Evolutionary conservation across 2,329 filamentous ascomycete species (phyloP), one percentile per base, ranked within the genome.

Genomic region (Fusarium kyushuense): DNA sequence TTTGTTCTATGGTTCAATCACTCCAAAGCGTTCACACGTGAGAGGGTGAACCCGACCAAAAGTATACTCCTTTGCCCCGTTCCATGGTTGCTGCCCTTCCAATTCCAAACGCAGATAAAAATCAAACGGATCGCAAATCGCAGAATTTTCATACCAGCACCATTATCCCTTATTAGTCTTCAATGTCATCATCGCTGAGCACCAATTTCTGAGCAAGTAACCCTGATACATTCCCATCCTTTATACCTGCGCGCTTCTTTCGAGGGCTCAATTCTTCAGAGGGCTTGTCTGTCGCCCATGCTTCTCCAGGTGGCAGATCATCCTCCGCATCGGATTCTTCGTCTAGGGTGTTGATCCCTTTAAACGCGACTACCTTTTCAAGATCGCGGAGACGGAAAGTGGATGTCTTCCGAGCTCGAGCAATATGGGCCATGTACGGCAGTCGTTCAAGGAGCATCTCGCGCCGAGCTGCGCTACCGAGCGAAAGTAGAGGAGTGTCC

Each of bases 391-490:
- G 78, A n/a, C 80, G 78, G 61, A 81, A 70, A 25, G 40, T 73
- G 72, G 77, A 17, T 73, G 68, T 76, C 69, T 79, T 80, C 67
- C 79, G 75, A 32, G 79, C 75, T 17, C 84, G 81, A 3, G 81
- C 78, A 74, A 97, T 92, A 51, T 87, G 85, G 2, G 90, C 84
- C 83, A 96, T 89, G 77, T 97, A 98, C 0, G 96, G 96, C 1
- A 99, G 84, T 11, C 93, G 89, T 69, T 98, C 93, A 25, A 97
- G 86, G 0, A 97, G 79, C 82, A 96, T 85, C 77, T 95, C 92
- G 41, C 85, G 85, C 35, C 89, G 89, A 6, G 90, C 89, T 5
- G 90, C 87, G 65, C 83, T 89, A 42, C 90, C 89, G 3, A 90
- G 84, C 1, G 88, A 87, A 17, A 90, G 80, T 2, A 86, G 77